Conservation (phyloP, 345 rosid species). For the Eucalyptus victrix region DNA sequence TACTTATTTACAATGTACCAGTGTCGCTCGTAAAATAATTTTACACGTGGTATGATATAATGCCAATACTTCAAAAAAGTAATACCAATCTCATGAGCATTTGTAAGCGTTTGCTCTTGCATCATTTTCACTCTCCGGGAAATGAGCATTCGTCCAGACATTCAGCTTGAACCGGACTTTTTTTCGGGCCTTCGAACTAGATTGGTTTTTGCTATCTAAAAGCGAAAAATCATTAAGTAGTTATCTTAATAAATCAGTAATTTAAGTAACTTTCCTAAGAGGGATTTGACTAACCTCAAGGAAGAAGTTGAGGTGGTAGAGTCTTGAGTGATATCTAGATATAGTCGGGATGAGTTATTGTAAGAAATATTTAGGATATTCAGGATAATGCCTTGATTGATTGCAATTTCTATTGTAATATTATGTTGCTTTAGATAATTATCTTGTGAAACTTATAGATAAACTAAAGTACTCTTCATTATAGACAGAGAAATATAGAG, state of each 20-base stretch:
- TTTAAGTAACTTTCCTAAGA: not conserved
- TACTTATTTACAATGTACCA: not conserved
- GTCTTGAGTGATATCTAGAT: not conserved
- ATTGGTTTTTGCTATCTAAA: conserved; percentile 14
- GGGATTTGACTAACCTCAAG: not conserved
- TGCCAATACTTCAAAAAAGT: not conserved
- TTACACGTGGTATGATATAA: not conserved
- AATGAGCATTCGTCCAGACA: conserved; percentile 16
- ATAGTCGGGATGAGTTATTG: conserved; percentile 21
- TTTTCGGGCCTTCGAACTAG: conserved; percentile 27
- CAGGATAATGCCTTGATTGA: no score
- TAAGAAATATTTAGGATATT: no score
- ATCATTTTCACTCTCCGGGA: conserved; percentile 14
- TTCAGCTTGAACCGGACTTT: conserved; percentile 83
- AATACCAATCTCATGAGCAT: not conserved
- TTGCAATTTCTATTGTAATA: no score
- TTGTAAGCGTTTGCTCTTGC: not conserved
- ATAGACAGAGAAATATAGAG: no score
- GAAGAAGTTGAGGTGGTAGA: not conserved
- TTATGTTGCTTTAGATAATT: not conserved
- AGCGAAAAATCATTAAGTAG: not conserved
- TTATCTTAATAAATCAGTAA: not conserved
- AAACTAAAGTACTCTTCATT: no score
- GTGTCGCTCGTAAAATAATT: not conserved
- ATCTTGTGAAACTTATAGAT: no score